A percentile compares a stretch with the other conserved stretches of the same genome.
Conservation (phyloP, 139 green algal species). For the Picochlorum sp. region DNA sequence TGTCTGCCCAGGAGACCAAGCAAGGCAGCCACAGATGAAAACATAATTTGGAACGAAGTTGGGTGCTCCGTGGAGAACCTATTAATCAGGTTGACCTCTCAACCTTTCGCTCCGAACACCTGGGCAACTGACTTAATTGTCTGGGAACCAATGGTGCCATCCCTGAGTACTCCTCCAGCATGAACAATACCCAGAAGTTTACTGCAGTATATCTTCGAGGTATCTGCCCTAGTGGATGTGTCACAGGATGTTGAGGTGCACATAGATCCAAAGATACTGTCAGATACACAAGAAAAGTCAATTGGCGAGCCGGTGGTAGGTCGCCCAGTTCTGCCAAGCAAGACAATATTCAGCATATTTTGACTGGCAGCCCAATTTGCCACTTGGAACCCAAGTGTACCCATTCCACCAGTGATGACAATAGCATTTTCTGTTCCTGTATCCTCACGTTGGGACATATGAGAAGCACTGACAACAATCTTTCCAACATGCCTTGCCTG, state of each 20-base stretch:
- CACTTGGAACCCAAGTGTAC: conserved; percentile 41
- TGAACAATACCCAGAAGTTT: conserved; percentile 39
- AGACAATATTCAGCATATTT: conserved; percentile 12
- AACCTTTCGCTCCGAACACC: conserved; percentile 58
- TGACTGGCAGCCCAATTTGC: conserved; percentile 49
- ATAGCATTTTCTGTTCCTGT: not conserved
- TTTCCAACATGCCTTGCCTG: conserved; percentile 77
- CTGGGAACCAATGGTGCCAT: conserved; percentile 56
- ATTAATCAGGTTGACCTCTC: not conserved
- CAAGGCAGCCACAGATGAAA: conserved; percentile 69
- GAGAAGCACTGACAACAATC: conserved; percentile 58
- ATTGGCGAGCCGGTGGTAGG: not conserved
- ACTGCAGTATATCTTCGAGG: not conserved
- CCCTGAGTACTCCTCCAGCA: conserved; percentile 63
- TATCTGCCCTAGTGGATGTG: conserved; percentile 10
- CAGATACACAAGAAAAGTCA: not conserved
- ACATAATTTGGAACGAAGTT: conserved; percentile 42
- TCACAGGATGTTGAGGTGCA: conserved; percentile 28
- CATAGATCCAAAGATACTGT: not conserved
- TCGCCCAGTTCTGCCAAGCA: conserved; percentile 35
- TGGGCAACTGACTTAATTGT: conserved; percentile 20
- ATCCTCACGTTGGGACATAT: not conserved
- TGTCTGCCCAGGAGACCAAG: conserved; percentile 71
- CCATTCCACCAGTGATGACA: conserved; percentile 32
- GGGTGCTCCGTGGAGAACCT: conserved; percentile 7